Percentiles rank a stretch among this genome's conserved stretches.
Evolutionary conservation across 306 rosid genomes (phyloP).

Genomic region (Crotalaria pallida): DNA sequence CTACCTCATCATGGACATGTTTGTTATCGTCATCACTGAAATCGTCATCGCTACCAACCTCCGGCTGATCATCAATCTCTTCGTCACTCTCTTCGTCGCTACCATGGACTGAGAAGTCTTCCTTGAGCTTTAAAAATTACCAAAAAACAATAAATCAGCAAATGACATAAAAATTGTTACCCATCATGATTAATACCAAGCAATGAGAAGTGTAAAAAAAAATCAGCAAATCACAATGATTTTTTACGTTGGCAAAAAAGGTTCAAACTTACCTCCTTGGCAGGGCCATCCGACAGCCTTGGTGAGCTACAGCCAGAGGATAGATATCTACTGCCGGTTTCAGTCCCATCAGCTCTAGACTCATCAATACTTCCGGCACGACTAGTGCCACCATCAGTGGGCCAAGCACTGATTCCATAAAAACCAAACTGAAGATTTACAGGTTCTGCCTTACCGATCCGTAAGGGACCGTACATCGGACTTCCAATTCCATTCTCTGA

Average conservation of each 20-base stretch:
- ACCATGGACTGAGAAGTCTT: constrained; percentile 78
- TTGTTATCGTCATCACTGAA: constrained; percentile 58
- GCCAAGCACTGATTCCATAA: constrained; percentile 96
- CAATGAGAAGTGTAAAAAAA: constrained; percentile 53
- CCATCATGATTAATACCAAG: constrained; percentile 82
- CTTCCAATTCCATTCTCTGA: constrained; percentile 38
- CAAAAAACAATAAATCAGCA: background rate
- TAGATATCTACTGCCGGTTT: constrained; percentile 67
- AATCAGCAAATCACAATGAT: background rate
- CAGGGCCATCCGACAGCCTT: constrained; percentile 60
- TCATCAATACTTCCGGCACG: constrained; percentile 86
- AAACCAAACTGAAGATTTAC: constrained; percentile 96
- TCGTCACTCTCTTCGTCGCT: constrained; percentile 98
- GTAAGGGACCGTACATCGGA: constrained; percentile 56
- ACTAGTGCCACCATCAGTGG: constrained; percentile 86
- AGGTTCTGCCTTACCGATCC: constrained; percentile 68
- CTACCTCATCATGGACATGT: constrained; percentile 69
- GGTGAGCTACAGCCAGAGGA: constrained; percentile 97
- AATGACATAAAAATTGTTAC: background rate
- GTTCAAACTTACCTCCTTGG: constrained; percentile 66
- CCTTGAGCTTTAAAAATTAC: constrained; percentile 59
- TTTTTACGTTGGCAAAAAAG: background rate
- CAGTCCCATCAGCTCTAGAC: constrained; percentile 75
- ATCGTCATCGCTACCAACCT: constrained; percentile 83
- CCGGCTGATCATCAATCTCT: constrained; percentile 75